Evolutionary conservation across 257 asterid genomes (phyloP).

Genomic region (Galeopsis tetrahit): DNA sequence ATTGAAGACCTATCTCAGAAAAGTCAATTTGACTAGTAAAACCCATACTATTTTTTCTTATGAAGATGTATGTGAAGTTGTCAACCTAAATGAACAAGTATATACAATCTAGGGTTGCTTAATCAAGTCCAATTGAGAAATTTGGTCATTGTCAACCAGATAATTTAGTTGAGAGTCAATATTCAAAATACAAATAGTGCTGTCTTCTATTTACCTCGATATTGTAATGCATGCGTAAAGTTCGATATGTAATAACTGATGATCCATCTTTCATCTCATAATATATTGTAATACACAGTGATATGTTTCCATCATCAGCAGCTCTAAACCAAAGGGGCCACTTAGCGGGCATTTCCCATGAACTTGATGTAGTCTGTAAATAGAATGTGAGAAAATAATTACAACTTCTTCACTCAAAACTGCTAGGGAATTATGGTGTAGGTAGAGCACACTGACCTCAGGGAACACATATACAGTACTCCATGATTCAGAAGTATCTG

Average conservation of each 20-base stretch:
- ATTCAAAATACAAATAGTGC: slow-evolving; percentile 23
- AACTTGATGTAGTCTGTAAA: slow-evolving; percentile 58
- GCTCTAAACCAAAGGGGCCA: slow-evolving; percentile 99
- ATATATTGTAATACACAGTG: slow-evolving; percentile 68
- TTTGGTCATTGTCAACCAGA: slow-evolving; percentile 19
- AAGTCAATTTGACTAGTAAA: slow-evolving; percentile 13
- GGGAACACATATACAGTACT: slow-evolving; percentile 63
- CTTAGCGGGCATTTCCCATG: slow-evolving; percentile 58
- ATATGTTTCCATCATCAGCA: slow-evolving; percentile 78
- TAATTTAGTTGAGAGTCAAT: background rate
- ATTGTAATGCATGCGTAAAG: slow-evolving; percentile 80
- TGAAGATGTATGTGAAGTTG: slow-evolving; percentile 1
- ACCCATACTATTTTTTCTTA: background rate
- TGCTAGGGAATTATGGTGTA: slow-evolving; percentile 27
- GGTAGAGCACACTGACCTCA: slow-evolving; percentile 50
- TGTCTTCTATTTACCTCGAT: slow-evolving; percentile 60
- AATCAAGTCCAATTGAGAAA: slow-evolving; percentile 4
- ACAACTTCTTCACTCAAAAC: slow-evolving; percentile 25
- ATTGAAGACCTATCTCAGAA: slow-evolving; percentile 10
- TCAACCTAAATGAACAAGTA: slow-evolving; percentile 15
- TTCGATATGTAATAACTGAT: slow-evolving; percentile 71
- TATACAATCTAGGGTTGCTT: background rate
- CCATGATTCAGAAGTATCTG: slow-evolving; percentile 42
- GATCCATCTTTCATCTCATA: slow-evolving; percentile 82
- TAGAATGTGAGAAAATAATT: slow-evolving; percentile 30